A percentile compares a stretch with the other conserved stretches of the same genome.
These are phyloP conservation scores for Trichoderma asperelloides DNA, from an alignment of 495 filamentous ascomycete species.

Conservation along the genomic window DNA sequence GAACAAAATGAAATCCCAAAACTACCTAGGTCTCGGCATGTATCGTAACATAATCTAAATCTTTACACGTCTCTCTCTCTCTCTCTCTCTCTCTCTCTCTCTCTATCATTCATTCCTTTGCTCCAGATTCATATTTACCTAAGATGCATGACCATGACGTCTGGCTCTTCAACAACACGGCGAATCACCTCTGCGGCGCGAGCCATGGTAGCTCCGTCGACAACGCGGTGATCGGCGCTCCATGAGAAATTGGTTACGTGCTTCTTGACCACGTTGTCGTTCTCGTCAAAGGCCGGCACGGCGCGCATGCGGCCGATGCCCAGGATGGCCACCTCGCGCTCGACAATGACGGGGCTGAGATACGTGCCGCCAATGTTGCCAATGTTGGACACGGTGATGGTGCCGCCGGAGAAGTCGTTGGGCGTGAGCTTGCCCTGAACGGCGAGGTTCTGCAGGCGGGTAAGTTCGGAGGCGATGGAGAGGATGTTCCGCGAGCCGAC, in stretches of 20 bases:
- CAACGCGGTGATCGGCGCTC: slow-evolving; percentile 91
- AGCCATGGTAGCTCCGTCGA: slow-evolving; percentile 92
- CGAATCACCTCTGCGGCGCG: slow-evolving; percentile 74
- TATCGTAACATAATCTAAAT: no score
- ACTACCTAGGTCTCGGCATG: no score
- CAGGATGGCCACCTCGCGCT: slow-evolving; percentile 82
- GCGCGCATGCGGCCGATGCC: slow-evolving; percentile 74
- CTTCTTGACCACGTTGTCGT: slow-evolving; percentile 49
- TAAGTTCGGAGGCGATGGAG: slow-evolving; percentile 67
- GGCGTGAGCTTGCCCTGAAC: slow-evolving; percentile 63
- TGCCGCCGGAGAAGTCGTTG: slow-evolving; percentile 74
- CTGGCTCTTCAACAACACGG: slow-evolving; percentile 70
- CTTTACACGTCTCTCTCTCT: not conserved
- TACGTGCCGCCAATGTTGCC: slow-evolving; percentile 95
- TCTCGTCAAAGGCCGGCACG: slow-evolving; percentile 61
- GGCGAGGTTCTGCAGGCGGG: slow-evolving; percentile 62
- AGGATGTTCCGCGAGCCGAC: slow-evolving; percentile 65
- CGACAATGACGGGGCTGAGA: slow-evolving; percentile 81
- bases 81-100: not conserved
- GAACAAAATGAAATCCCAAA: no score
- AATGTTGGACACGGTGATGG: slow-evolving; percentile 94
- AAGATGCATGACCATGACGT: slow-evolving; percentile 65
- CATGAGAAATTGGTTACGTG: slow-evolving; percentile 82
- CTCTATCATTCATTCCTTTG: not conserved
- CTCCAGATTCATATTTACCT: slow-evolving; percentile 20